Evolutionary conservation across 106 monocot species (phyloP).

Genomic region (Hemerocallis citrina): DNA sequence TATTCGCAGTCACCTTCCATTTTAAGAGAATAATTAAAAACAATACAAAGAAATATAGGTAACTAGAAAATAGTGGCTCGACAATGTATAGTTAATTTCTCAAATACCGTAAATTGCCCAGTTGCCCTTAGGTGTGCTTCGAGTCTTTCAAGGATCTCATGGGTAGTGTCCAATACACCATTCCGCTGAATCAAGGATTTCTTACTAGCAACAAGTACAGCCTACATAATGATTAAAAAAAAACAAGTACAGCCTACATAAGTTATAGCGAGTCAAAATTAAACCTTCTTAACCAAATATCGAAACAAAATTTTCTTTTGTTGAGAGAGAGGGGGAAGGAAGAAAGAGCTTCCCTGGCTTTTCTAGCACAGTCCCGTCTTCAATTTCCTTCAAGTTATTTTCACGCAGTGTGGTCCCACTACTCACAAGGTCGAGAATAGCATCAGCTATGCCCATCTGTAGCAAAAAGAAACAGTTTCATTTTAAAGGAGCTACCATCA

Average conservation of each 20-base stretch:
- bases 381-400: conserved; percentile 93
- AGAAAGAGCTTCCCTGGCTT: conserved; percentile 56
- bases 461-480: too few relatives aligned
- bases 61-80: neutral
- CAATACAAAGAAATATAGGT: neutral
- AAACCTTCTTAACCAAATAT: too few relatives aligned
- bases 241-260: too few relatives aligned
- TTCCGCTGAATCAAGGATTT: conserved; percentile 61
- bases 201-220: conserved; percentile 86
- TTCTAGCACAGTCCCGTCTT: conserved; percentile 78
- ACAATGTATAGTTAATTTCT: neutral
- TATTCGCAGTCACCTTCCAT: conserved; percentile 80
- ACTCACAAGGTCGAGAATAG: conserved; percentile 86
- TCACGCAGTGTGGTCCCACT: conserved; percentile 94
- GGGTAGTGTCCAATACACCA: conserved; percentile 84
- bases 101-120: conserved; percentile 76
- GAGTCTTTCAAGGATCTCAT: conserved; percentile 94
- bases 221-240: too few relatives aligned
- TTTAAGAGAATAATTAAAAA: conserved; percentile 4
- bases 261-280: neutral
- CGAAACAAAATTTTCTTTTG: too few relatives aligned
- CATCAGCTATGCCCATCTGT: conserved; percentile 99
- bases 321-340: too few relatives aligned
- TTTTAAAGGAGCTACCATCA: too few relatives aligned
- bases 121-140: conserved; percentile 86